phyloP scores from a whole-genome alignment of 2,329 filamentous ascomycete genomes.

The Ophiostoma australiae region DNA sequence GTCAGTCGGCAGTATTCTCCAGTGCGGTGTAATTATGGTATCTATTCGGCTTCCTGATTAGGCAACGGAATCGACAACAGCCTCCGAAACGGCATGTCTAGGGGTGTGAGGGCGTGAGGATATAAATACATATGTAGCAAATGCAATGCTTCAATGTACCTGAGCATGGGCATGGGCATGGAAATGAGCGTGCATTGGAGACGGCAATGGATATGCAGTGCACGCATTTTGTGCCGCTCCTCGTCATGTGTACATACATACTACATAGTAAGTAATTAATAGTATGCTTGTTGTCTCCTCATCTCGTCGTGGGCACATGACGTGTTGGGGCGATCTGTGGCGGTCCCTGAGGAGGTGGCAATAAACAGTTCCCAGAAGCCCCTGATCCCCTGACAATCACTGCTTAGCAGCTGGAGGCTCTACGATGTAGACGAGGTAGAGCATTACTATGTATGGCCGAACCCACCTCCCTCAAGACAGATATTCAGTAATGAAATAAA shows the following conservation, averaged over 20 bases:
- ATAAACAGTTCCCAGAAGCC: too few relatives aligned
- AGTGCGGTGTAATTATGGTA: background rate
- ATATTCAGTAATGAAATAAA: background rate
- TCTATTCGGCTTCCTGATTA: conserved; percentile 6
- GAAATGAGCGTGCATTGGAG: too few relatives aligned
- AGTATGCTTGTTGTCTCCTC: background rate
- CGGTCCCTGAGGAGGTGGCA: too few relatives aligned
- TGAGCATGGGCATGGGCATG: too few relatives aligned
- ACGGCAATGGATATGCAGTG: background rate
- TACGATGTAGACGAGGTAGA: too few relatives aligned
- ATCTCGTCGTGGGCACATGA: background rate
- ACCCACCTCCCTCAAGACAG: background rate
- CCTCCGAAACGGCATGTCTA: background rate
- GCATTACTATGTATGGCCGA: background rate
- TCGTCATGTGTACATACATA: background rate
- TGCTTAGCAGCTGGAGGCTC: background rate
- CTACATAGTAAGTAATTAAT: too few relatives aligned
- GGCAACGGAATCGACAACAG: background rate
- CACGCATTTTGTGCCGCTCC: background rate
- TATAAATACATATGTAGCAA: background rate
- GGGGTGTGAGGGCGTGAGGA: conserved; percentile 4
- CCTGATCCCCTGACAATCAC: background rate
- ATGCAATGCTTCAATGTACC: background rate
- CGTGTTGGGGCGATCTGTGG: background rate
- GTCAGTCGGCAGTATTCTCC: background rate